A percentile compares a stretch with the other conserved stretches of the same genome.
Conservation (phyloP, 176 grass and related monocot species). For the Lolium multiflorum region DNA sequence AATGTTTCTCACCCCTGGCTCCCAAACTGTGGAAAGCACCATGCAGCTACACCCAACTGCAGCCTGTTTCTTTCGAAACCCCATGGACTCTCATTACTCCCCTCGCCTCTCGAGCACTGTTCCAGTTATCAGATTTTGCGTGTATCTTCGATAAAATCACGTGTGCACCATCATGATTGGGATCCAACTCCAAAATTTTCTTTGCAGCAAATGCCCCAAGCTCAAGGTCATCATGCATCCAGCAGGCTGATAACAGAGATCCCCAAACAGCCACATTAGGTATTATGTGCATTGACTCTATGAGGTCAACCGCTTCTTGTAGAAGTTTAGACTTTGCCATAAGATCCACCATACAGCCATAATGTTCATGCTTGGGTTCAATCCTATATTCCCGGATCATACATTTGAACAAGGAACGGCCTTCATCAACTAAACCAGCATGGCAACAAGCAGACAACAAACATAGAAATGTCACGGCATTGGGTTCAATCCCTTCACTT, state of each 20-base stretch:
- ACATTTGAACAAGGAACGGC: constrained; percentile 58
- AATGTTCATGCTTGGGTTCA: constrained; percentile 74
- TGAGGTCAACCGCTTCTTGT: constrained; percentile 67
- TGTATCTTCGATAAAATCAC: constrained; percentile 85
- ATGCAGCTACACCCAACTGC: constrained; percentile 72
- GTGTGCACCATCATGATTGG: constrained; percentile 64
- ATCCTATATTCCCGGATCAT: constrained; percentile 73
- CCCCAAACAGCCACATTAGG: constrained; percentile 83
- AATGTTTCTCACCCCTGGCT: constrained; percentile 53
- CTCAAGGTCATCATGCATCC: constrained; percentile 69
- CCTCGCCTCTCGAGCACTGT: constrained; percentile 60
- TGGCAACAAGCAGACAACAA: constrained; percentile 87
- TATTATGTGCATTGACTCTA: constrained; percentile 73
- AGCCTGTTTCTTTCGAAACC: constrained; percentile 70
- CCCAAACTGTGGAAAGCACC: constrained; percentile 52
- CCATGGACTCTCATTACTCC: constrained; percentile 61
- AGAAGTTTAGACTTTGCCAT: constrained; percentile 72
- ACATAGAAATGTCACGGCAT: constrained; percentile 81
- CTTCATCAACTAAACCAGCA: constrained; percentile 82
- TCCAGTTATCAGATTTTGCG: constrained; percentile 64
- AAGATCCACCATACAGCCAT: constrained; percentile 92
- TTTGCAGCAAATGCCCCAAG: constrained; percentile 63
- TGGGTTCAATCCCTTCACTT: constrained; percentile 65
- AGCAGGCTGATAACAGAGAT: constrained; percentile 74
- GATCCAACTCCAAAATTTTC: constrained; percentile 75